Evolutionary conservation across 176 grass and related monocot genomes (phyloP), one percentile per base, ranked within the genome.

Genomic region (Alopecurus myosuroides): DNA sequence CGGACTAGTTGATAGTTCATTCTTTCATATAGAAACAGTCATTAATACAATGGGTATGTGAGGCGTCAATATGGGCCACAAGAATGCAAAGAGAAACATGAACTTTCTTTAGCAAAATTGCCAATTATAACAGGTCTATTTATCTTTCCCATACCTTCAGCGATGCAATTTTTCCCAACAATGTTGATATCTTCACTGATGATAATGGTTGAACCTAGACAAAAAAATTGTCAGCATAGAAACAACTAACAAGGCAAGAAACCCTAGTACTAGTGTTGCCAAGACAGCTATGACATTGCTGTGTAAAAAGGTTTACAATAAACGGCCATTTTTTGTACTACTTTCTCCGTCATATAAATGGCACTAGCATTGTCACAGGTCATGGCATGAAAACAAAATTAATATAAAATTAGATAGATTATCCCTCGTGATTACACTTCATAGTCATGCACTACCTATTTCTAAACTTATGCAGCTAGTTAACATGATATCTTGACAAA

Each of bases 141-240:
- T 80, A 39, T 65, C n/a, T 10, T 92, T 82, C 52, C 35, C 12
- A 72, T 95, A 98, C 96, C 96, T 98, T 95, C 71, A 98, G 87
- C 20, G 77, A 81, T 86, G 83, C 45, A 78, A 95, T 90, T 93
- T 93, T 95, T 3, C 84, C 87, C 76, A 98, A 80, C 89, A 95
- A 82, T 12, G 93, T 90, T 57, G 96, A 95, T 90, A 98, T 28
- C 85, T 92, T 98, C 81, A 98, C 61, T 15, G 93, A 98, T 79
- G 76, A 82, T 61, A 98, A 94, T 70, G 90, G 83, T 39, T 88
- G 87, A 57, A 88, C 91, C 96, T 98, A 51, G 37, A 76, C 53
- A 67, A 80, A 83, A 81, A 31, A 26, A 14, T 66, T 29, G 45
- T 83, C 70, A 86, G 44, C 6, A 53, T 42, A 65, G 44, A 33